A percentile compares a stretch with the other conserved stretches of the same genome.
Evolutionary conservation across 1,284 basidiomycete species (phyloP).

Genomic region (Naganishia liquefaciens): DNA sequence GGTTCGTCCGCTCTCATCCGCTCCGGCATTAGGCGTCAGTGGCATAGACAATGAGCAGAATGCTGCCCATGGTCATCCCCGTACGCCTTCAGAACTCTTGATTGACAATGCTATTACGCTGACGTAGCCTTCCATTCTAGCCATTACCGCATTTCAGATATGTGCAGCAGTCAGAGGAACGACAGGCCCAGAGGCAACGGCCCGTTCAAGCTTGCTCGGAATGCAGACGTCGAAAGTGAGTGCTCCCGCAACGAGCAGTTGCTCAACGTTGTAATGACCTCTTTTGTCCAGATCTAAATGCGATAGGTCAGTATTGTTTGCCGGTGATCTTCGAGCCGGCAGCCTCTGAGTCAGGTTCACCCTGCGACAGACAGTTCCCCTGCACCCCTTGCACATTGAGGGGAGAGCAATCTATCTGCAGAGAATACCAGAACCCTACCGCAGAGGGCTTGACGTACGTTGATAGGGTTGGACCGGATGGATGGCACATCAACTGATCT

Average conservation of each 20-base stretch:
- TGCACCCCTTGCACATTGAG: constrained; percentile 11
- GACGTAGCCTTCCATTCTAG: neutral
- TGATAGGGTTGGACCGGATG: too few relatives aligned
- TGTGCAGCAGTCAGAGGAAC: constrained; percentile 11
- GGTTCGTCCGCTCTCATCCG: too few relatives aligned
- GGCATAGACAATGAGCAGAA: too few relatives aligned
- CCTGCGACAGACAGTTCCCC: constrained; percentile 7
- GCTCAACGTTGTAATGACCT: neutral
- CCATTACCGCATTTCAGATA: constrained; percentile 9
- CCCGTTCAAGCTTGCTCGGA: constrained; percentile 20
- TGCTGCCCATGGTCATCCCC: too few relatives aligned
- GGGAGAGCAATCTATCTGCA: constrained; percentile 5
- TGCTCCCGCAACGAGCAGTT: neutral
- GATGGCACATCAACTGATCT: neutral
- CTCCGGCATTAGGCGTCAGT: too few relatives aligned
- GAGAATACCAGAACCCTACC: neutral
- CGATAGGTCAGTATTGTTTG: constrained; percentile 2
- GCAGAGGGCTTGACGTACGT: constrained; percentile 12
- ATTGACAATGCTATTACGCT: neutral
- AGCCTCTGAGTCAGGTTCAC: neutral
- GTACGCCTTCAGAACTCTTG: neutral
- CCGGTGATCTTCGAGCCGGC: too few relatives aligned
- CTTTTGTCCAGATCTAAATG: constrained; percentile 11
- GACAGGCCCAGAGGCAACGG: constrained; percentile 10
- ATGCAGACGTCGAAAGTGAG: constrained; percentile 15